Percentiles rank a stretch among this genome's conserved stretches.
Conservation (phyloP, 345 rosid species). For the Citrus unshiu region DNA sequence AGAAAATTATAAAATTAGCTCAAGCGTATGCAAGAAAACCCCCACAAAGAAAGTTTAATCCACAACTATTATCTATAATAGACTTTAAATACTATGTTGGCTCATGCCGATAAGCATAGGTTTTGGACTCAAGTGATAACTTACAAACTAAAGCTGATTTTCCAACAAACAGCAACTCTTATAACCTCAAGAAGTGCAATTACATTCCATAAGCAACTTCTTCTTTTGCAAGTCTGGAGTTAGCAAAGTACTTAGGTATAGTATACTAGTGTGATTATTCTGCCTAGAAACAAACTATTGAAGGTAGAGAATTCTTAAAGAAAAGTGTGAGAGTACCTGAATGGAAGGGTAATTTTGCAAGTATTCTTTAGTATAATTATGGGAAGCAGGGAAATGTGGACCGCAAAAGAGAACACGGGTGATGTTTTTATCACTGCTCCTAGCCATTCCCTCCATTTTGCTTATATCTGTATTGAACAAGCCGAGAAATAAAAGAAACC, state of each 20-base stretch:
- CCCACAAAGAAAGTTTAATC: background rate
- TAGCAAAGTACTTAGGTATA: background rate
- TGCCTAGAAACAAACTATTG: background rate
- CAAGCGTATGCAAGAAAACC: background rate
- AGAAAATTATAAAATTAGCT: background rate
- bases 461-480: slow-evolving; percentile 16
- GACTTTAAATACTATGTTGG: background rate
- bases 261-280: background rate
- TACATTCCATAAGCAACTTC: background rate
- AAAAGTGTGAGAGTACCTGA: slow-evolving; percentile 35
- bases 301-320: background rate
- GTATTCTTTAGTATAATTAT: slow-evolving; percentile 68
- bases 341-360: slow-evolving; percentile 52
- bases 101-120: background rate
- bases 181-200: background rate
- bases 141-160: background rate
- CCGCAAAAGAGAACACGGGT: slow-evolving; percentile 85
- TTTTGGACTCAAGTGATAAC: background rate
- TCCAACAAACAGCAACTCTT: background rate
- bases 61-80: background rate
- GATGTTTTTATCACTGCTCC: slow-evolving; percentile 17
- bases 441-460: slow-evolving; percentile 26
- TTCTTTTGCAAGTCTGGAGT: background rate
- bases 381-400: slow-evolving; percentile 53
- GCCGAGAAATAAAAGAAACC: background rate